Conservation (phyloP, 257 asterid species). For the Solanum clarkiae region DNA sequence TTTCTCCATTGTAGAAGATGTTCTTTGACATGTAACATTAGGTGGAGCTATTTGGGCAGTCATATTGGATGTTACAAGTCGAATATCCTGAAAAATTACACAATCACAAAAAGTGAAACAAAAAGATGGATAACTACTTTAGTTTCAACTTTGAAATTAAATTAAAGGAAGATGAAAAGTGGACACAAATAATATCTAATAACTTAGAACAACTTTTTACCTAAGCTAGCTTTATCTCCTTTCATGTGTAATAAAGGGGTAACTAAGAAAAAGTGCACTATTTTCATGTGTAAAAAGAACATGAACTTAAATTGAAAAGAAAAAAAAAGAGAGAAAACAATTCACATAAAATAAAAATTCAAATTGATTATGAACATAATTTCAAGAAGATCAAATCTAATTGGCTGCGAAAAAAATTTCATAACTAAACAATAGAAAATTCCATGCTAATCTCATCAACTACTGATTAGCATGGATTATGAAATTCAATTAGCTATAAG, state of each 20-base stretch:
- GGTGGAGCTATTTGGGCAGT: slow-evolving; percentile 25
- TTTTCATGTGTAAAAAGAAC: slow-evolving; percentile 3
- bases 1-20: slow-evolving; percentile 14
- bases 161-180: neutral
- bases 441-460: too few species aligned
- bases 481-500: too few species aligned
- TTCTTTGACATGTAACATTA: slow-evolving; percentile 20
- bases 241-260: slow-evolving; percentile 15
- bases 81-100: slow-evolving; percentile 35
- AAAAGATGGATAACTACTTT: neutral
- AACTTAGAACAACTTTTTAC: slow-evolving; percentile 6
- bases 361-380: neutral
- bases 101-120: neutral
- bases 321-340: too few species aligned
- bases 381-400: neutral
- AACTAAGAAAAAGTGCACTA: slow-evolving; percentile 9
- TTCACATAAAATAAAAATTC: neutral
- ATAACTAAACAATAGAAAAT: too few species aligned
- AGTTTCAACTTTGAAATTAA: slow-evolving; percentile 3
- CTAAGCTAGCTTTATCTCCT: slow-evolving; percentile 9
- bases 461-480: too few species aligned
- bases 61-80: slow-evolving; percentile 15
- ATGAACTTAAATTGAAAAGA: neutral
- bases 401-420: too few species aligned
- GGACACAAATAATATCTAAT: neutral